Evolutionary conservation across 176 grass and related monocot species (phyloP), one percentile per base, ranked within the genome.

Genomic region (Cocos nucifera): DNA sequence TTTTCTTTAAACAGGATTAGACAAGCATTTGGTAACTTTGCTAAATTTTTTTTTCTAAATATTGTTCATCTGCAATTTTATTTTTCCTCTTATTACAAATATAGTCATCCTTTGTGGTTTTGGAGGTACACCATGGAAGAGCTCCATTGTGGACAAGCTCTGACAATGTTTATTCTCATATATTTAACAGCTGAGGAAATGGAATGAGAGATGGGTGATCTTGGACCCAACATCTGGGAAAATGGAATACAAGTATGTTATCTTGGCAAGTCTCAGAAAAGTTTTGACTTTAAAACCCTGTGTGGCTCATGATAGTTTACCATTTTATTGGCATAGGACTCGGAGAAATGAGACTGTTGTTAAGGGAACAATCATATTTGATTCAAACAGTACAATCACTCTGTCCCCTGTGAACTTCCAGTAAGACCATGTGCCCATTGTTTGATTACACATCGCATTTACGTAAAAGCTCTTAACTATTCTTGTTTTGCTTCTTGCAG

Each of bases 401-500:
- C 57, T 92, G 58, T 98, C 94, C 66, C 88, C 94, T 63, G 76
- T 98, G 69, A 98, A 98, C 67, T 83, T 98, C 73, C 94, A 98
- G 94, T 98, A 87, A 80, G 87, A 79, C 57, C 6, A 17, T 78
- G 26, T 49, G 29, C 75, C 17, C 53, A 23, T 53, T 51, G 22
- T 53, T 82, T 62, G 32, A 39, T 51, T 71, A n/a, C 3, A 28
- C 2, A 26, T n/a, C 6, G 15, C 17, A 48, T 17, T 5, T 29
- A 5, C 5, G 15, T 32, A 62, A 54, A 17, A 15, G 3, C 30
- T 73, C 50, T 63, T 19, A 73, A n/a, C 17, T 17, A 14, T 61
- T 51, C 10, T 21, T 18, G 9, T 56, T 63, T 63, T 55, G 60
- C 25, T 73, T 85, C 10, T 77, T 71, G 25, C 81, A 98, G 94